phyloP scores from a whole-genome alignment of 371 early-diverging fungal genomes.

The Rhizopus arrhizus region DNA sequence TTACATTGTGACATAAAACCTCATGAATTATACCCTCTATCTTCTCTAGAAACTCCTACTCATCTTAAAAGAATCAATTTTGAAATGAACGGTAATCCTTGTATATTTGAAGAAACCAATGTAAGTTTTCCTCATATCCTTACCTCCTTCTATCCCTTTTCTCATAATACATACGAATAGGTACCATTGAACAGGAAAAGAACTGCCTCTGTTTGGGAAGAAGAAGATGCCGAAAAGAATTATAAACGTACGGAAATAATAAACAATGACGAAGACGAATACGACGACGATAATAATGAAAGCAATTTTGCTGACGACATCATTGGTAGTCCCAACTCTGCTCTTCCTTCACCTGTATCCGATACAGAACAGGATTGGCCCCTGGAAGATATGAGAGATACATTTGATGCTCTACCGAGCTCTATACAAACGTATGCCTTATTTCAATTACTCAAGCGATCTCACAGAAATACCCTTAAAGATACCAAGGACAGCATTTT shows the following conservation, averaged over 20 bases:
- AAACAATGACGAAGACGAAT: conserved; percentile 4
- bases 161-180: background rate
- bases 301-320: conserved; percentile 12
- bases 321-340: conserved; percentile 38
- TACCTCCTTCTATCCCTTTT: background rate
- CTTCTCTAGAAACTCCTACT: conserved; percentile 17
- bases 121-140: conserved; percentile 6
- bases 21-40: conserved; percentile 29
- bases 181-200: conserved; percentile 22
- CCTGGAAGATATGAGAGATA: conserved; percentile 24
- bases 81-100: conserved; percentile 15
- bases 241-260: conserved; percentile 25
- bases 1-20: conserved; percentile 21
- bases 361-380: conserved; percentile 11
- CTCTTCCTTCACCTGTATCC: conserved; percentile 38
- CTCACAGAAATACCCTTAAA: conserved; percentile 69
- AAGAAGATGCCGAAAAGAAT: conserved; percentile 24
- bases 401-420: conserved; percentile 39
- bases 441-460: conserved; percentile 47
- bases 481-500: conserved; percentile 79
- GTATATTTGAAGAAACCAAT: conserved; percentile 26
- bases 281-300: conserved; percentile 5
- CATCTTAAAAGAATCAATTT: conserved; percentile 22
- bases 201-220: conserved; percentile 29
- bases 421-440: conserved; percentile 40